Base-by-base conservation (phyloP, 2,329 filamentous ascomycete genomes). In the Fusarium dimerum region DNA sequence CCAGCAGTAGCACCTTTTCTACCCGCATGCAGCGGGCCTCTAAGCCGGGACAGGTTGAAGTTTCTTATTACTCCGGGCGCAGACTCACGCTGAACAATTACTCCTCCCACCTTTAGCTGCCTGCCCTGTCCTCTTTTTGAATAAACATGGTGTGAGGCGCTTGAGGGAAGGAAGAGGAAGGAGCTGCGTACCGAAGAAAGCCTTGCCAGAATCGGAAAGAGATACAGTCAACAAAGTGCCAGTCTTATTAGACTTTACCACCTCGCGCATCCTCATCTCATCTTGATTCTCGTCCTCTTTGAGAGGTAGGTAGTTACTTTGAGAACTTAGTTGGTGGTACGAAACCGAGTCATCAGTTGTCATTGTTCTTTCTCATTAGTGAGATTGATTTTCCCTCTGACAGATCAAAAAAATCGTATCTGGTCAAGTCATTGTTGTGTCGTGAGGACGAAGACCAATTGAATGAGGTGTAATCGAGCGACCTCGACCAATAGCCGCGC, bases 181-280 rank as follows among this genome's bases (percentile, higher is more conserved):
- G 32, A 12, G 32, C 32, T 36, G 13, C 32, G 32, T 36, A 36
- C 32, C 13, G 10, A 15, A 36, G 32, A 15, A 36, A 12, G 30
- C 30, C n/a, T 50, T 26, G 41, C 29, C 36, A 39, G 47, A 42
- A 20, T 12, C 39, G 30, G 32, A 38, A 36, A 42, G 39, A 47
- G 43, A 34, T 47, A 30, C 9, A 30, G 30, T 43, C 38, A 47
- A 7, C 20, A 43, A 52, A 47, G 57, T 50, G 52, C 54, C 30
- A 41, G 43, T 47, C 26, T 58, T 26, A 26, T 26, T 55, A 47
- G 47, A 55, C 51, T 60, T 49, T 50, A 45, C 42, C 46, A 52
- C 48, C 47, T 46, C 41, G 36, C 15, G 40, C 44, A 40, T 43
- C 45, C 45, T 52, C 39, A 46, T 42, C 50, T 40, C 47, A 44